Evolutionary conservation across 2,329 filamentous ascomycete species (phyloP), one percentile per base, ranked within the genome.

Genomic region (Hymenoscyphus repandus): DNA sequence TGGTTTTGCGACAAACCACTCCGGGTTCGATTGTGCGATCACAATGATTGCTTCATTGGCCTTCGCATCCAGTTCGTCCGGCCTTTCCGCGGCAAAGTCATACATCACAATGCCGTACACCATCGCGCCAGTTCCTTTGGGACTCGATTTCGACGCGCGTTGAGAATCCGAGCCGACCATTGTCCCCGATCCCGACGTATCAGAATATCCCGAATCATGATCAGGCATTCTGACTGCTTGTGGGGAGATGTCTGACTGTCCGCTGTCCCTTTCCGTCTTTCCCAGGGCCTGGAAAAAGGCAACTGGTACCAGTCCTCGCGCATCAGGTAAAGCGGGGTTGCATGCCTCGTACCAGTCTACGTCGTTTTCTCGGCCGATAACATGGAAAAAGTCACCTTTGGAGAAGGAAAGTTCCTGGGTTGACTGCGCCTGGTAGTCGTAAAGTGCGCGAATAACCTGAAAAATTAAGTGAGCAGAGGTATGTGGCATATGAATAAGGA

Each of bases 1-100:
- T n/a, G 93, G 93, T 71, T 99, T 99, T 45, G 93, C 93, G 55
- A 99, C 92, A 65, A 97, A 97, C 93, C 93, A 99, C 70, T 99
- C 93, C 5, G 92, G 90, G 64, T 97, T 97, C 6, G 92, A 97
- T 69, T 97, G 93, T 40, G 93, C 93, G 66, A 97, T 97, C 49
- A 99, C 91, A 58, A 99, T 96, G 65, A 99, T 96, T 47, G 91
- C 89, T 71, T 99, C 93, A 51, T 91, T 92, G 42, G 90, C 87
- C 69, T 95, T 95, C 44, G 93, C 93, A 60, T 96, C 91, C 52
- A 99, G 72, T 71, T 99, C 93, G 68, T 99, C 93, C n/a, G 90
- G 88, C 51, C 92, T 77, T 70, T 97, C 92, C 0, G 93, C 93
- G 60, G 88, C 83, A 71, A 99, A 99, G 70, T 97, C 90, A 69